Evolutionary conservation across 225 moss, liverwort and hornwort species (phyloP), one percentile per base, ranked within the genome.

Genomic region (Physcomitrium patens): DNA sequence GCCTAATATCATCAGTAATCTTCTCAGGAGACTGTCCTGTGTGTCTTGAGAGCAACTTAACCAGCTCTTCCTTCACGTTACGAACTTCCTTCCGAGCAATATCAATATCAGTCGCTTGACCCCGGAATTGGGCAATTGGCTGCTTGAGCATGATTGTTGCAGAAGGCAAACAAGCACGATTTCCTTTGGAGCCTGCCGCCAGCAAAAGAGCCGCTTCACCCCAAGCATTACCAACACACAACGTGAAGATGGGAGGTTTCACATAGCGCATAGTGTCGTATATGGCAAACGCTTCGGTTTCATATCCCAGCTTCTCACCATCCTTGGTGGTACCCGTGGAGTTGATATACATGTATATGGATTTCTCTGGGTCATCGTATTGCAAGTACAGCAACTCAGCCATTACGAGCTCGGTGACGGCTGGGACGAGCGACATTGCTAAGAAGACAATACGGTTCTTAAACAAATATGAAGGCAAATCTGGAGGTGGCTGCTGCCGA

Each of bases 181-280:
- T 99, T 15, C 99, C 99, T 78, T 99, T 99, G 9, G 99, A 95
- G 12, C 99, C 99, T 9, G 99, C 99, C 44, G 99, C 86, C 48
- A 99, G 84, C 23, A 99, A 76, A 46, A 99, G 77, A 42, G 95
- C 99, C 11, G 99, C 99, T 79, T 99, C 99, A 20, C 99, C 99
- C 99, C 99, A 99, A 10, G 99, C 99, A 67, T 99, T 99, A 28
- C 99, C 99, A 17, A 99, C 85, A 60, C 99, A 99, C 52, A 99
- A 74, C 9, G 99, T 99, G 46, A 99, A 99, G 41, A 95, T 95
- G 51, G 99, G 99, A 44, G 99, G 99, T 78, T 87, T 86, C 77
- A 99, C 99, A 69, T 99, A 99, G 51, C 87, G 91, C 99, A 99
- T 99, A 24, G 99, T 99, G 80, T 99, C 99, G 71, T 99, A 99